A percentile compares a stretch with the other conserved stretches of the same genome.
These are phyloP conservation scores for Phytophthora colocasiae DNA, from an alignment of 352 stramenopile genomes.

Conservation along the genomic window DNA sequence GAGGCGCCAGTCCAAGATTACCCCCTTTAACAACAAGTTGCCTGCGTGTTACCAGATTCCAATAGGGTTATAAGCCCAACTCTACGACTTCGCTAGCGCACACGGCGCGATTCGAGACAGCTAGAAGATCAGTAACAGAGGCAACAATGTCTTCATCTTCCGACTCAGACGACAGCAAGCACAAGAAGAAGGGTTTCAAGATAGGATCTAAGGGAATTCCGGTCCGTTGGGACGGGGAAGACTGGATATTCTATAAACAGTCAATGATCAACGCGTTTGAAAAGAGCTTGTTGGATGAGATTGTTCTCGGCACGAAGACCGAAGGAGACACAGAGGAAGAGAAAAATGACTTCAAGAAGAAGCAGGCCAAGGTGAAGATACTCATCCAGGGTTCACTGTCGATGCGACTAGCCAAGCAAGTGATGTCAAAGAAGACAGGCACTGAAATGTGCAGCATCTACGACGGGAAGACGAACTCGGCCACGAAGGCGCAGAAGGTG, in stretches of 20 bases:
- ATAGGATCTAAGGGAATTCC: too few relatives aligned
- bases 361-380: constrained; percentile 16
- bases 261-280: too few relatives aligned
- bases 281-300: too few relatives aligned
- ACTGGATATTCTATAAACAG: too few relatives aligned
- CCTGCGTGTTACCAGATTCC: not conserved
- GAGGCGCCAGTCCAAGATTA: not conserved
- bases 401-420: constrained; percentile 11
- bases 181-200: too few relatives aligned
- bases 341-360: constrained; percentile 9
- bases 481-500: constrained; percentile 21
- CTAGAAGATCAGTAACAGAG: too few relatives aligned
- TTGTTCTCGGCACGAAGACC: too few relatives aligned
- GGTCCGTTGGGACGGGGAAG: too few relatives aligned
- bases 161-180: too few relatives aligned
- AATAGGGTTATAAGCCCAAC: not conserved
- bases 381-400: constrained; percentile 19
- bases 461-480: constrained; percentile 12
- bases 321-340: not conserved
- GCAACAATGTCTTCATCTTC: too few relatives aligned
- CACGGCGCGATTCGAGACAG: too few relatives aligned
- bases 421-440: constrained; percentile 17
- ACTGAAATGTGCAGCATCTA: constrained; percentile 23
- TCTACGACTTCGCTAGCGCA: too few relatives aligned
- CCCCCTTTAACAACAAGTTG: not conserved